phyloP scores from a whole-genome alignment of 345 rosid genomes.

The Citrus reticulata region DNA sequence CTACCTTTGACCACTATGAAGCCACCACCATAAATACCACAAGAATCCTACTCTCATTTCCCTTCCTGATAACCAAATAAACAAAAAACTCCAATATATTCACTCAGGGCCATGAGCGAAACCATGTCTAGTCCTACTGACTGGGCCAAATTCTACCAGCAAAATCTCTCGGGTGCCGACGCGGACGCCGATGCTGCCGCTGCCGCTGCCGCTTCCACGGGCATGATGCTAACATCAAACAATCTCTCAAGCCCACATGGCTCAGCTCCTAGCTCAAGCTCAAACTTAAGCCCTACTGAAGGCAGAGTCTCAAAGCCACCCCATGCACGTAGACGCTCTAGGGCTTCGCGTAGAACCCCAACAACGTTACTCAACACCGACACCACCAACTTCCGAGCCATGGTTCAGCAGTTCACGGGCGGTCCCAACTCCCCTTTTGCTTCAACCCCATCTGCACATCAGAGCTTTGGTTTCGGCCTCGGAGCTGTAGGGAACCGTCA shows the following conservation, averaged over 20 bases:
- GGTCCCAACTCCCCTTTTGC: slow-evolving; percentile 66
- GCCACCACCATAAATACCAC: slow-evolving; percentile 30
- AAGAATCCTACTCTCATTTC: slow-evolving; percentile 12
- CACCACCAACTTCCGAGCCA: slow-evolving; percentile 84
- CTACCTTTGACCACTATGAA: slow-evolving; percentile 9
- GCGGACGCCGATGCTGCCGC: slow-evolving; percentile 7
- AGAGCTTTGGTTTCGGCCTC: slow-evolving; percentile 22
- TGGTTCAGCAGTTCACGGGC: slow-evolving; percentile 97
- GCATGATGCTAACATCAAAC: not conserved
- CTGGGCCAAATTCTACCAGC: slow-evolving; percentile 67
- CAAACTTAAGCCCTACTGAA: slow-evolving; percentile 48
- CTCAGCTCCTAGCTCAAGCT: slow-evolving; percentile 16
- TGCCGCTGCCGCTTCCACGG: slow-evolving; percentile 16
- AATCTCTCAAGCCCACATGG: not conserved
- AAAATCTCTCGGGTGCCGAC: slow-evolving; percentile 17
- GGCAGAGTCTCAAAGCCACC: slow-evolving; percentile 75
- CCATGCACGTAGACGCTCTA: slow-evolving; percentile 60
- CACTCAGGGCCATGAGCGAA: slow-evolving; percentile 27
- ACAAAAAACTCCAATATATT: no score
- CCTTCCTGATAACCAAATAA: slow-evolving; percentile 22
- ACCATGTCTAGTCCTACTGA: slow-evolving; percentile 63
- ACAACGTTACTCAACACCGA: slow-evolving; percentile 93
- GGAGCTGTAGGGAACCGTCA: slow-evolving; percentile 17
- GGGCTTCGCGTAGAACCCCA: slow-evolving; percentile 95
- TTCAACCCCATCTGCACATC: slow-evolving; percentile 17